Evolutionary conservation across 2,329 filamentous ascomycete genomes (phyloP), one percentile per base, ranked within the genome.

Genomic region (Xylaria sp.): DNA sequence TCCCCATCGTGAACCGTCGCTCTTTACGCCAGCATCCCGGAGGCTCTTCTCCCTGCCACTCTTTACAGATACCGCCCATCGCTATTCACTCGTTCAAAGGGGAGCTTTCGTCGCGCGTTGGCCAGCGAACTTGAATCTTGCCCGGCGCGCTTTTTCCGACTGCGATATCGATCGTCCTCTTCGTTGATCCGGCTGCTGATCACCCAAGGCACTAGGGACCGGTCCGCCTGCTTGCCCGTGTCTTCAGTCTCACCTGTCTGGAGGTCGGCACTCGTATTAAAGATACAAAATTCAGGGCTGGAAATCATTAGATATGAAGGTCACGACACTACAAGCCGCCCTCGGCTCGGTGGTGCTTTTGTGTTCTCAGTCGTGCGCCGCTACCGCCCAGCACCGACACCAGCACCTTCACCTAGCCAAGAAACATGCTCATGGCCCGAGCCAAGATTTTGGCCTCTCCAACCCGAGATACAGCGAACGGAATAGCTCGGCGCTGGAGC

Each of bases 271-370:
- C 60, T 60, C 54, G 57, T 58, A 24, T 59, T 60, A 55, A 42
- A 52, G 50, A 56, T 52, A 39, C 59, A 56, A 50, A 44, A 41
- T 26, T 50, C 39, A 26, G 24, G 24, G 24, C 37, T 22, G 43
- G 52, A 22, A 43, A 54, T 44, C 64, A 71, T 66, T 60, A n/a
- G n/a, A n/a, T n/a, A 86, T 86, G 83, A 85, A 79, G 73, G 66
- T 80, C 69, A 73, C 76, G 52, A 74, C 76, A 54, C 59, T 82
- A 56, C 75, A 80, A 60, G 72, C 77, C 67, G 76, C 76, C 66
- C 60, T 84, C 54, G 76, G 76, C 68, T 76, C 78, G 64, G 80
- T 76, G 54, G 66, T 78, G 41, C 62, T 81, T 39, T 66, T 83
- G 57, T 74, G 74, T 20, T 69, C 72, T 34, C 72, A 76, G 26